Conservation (phyloP, 306 rosid genomes). For the Senna tora region DNA sequence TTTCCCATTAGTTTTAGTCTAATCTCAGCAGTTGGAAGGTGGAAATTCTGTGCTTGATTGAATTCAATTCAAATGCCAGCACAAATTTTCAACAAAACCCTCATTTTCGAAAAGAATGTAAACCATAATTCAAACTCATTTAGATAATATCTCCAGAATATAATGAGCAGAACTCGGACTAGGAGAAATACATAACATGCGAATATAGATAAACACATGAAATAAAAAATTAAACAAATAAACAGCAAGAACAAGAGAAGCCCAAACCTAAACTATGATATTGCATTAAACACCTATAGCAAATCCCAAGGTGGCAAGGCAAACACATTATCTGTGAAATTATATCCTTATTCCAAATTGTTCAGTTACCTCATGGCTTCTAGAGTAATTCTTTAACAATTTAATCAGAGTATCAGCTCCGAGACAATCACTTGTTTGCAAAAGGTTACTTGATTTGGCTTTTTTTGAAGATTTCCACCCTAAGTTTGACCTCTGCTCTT, state of each 20-base stretch:
- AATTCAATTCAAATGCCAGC: too few relatives aligned
- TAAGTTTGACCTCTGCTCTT: constrained; percentile 88
- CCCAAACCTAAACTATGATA: neutral
- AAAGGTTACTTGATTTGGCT: constrained; percentile 62
- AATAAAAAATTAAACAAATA: neutral
- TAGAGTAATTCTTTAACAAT: constrained; percentile 90
- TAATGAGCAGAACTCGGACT: neutral
- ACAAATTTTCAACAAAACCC: too few relatives aligned
- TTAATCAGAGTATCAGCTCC: constrained; percentile 96
- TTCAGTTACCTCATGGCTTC: constrained; percentile 82
- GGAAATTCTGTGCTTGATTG: too few relatives aligned
- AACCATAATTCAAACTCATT: too few relatives aligned
- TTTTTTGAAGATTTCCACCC: constrained; percentile 87
- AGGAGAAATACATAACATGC: neutral
- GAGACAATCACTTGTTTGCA: constrained; percentile 90
- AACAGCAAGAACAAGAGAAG: neutral
- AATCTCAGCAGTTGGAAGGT: too few relatives aligned
- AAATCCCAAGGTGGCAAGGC: neutral
- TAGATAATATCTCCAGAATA: neutral
- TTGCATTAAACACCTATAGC: neutral
- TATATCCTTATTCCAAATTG: neutral
- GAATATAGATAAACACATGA: neutral
- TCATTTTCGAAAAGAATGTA: too few relatives aligned
- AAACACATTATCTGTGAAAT: neutral
- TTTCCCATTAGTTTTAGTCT: too few relatives aligned